Percentiles rank a stretch among this genome's conserved stretches.
Conservation (phyloP, 306 rosid genomes). For the Quercus cerris region DNA sequence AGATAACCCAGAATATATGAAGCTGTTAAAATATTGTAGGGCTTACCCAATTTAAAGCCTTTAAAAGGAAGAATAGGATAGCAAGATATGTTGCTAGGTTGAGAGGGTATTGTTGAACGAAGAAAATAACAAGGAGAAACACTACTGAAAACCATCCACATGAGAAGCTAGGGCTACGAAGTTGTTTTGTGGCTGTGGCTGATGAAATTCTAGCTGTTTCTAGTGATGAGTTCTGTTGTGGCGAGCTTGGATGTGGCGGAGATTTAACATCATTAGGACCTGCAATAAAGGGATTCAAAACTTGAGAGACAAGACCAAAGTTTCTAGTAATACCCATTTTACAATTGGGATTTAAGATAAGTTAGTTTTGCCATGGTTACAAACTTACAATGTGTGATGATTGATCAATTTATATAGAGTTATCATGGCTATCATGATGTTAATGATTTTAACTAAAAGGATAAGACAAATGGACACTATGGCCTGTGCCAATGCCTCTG, state of each 20-base stretch:
- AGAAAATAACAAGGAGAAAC: not conserved
- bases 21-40: no score
- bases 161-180: conserved; percentile 13
- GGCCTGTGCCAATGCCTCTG: no score
- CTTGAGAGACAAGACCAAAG: not conserved
- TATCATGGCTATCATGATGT: not conserved
- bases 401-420: not conserved
- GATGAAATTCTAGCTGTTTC: conserved; percentile 7
- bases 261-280: conserved; percentile 17
- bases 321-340: not conserved
- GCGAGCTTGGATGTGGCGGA: conserved; percentile 1
- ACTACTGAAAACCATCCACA: not conserved
- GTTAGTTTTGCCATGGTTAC: no score
- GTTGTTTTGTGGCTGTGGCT: not conserved
- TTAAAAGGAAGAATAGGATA: no score
- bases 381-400: no score
- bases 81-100: no score
- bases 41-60: no score
- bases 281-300: not conserved
- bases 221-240: conserved; percentile 10
- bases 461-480: not conserved
- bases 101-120: no score
- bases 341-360: not conserved
- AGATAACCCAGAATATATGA: no score
- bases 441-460: not conserved